Evolutionary conservation across 768 basidiomycete genomes (phyloP), one percentile per base, ranked within the genome.

Genomic region (Hortiboletus campestris): DNA sequence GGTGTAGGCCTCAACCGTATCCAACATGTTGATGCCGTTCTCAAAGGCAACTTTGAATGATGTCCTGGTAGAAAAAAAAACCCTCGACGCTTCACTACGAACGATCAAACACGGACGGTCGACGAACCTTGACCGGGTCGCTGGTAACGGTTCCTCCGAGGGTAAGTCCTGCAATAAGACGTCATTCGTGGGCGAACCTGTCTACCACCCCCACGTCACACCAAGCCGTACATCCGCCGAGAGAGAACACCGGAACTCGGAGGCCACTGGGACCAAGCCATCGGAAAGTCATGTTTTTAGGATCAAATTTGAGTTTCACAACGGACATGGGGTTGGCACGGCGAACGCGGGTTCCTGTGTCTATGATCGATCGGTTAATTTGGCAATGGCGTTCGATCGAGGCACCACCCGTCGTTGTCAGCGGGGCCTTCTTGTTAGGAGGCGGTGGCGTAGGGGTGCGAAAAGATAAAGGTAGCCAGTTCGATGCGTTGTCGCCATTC

Each of bases 21-120:
- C 45, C 12, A 56, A 56, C 53, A 56, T 56, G 45, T 56, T 56
- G 53, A 55, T 56, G 5, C 53, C 55, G 25, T 56, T 56, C 28
- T 56, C 54, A 29, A 46, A 46, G 19, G 56, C 53, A 13, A 56
- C 53, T 31, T 35, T 41, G 53, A n/a, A 56, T 31, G 17, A 56
- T 56, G 8, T 56, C 56, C 56, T 56, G 38, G 6, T 34, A 10
- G 3, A 53, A 20, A 11, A 25, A 4, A 53, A 20, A 7, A 25
- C 16, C 6, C 11, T 35, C 19, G 6, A n/a, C 1, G 31, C 22
- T 14, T 55, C 35, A 32, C 10, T 2, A 17, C 22, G 16, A 36
- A 16, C n/a, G 16, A 25, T 25, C 25, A 4, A 4, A 25, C 29
- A 1, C 22, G 1, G 52, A 25, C 3, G 13, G 55, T 4, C 25